These are phyloP conservation scores for Aspergillus texensis DNA, from an alignment of 2,329 filamentous ascomycete genomes.

Conservation along the genomic window DNA sequence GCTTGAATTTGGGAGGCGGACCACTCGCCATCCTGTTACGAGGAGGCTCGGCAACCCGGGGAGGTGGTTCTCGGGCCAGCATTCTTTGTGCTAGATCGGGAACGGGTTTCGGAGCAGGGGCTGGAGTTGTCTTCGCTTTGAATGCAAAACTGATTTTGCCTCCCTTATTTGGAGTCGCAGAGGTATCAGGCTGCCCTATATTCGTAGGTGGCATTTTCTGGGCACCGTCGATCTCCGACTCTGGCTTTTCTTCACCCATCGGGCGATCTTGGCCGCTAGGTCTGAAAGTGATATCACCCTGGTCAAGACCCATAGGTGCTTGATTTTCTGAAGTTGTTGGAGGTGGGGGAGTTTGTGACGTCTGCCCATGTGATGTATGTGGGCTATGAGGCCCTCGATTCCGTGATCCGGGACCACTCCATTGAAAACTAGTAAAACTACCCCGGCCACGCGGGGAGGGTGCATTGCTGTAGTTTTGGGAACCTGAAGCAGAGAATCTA, in stretches of 20 bases:
- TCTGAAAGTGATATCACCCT: slow-evolving; percentile 63
- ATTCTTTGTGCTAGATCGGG: slow-evolving; percentile 52
- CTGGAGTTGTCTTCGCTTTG: slow-evolving; percentile 71
- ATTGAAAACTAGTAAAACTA: slow-evolving; percentile 70
- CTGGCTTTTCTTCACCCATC: slow-evolving; percentile 64
- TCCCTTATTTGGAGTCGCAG: slow-evolving; percentile 55
- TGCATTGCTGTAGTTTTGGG: slow-evolving; percentile 46
- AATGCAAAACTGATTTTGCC: slow-evolving; percentile 93
- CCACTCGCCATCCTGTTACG: slow-evolving; percentile 44
- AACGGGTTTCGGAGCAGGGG: slow-evolving; percentile 55
- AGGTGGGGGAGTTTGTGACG: slow-evolving; percentile 35
- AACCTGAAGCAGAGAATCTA: slow-evolving; percentile 50
- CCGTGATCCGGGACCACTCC: slow-evolving; percentile 63
- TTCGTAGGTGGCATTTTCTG: slow-evolving; percentile 57
- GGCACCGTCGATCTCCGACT: slow-evolving; percentile 37
- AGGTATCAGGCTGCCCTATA: slow-evolving; percentile 56
- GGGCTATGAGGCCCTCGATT: slow-evolving; percentile 51
- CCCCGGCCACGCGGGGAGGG: slow-evolving; percentile 57
- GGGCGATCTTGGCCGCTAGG: slow-evolving; percentile 64
- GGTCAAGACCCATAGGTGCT: slow-evolving; percentile 45
- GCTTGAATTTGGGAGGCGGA: slow-evolving; percentile 42
- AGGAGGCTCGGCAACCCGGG: slow-evolving; percentile 35
- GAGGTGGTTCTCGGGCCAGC: slow-evolving; percentile 45
- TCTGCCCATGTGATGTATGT: slow-evolving; percentile 41
- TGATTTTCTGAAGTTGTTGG: slow-evolving; percentile 38